Evolutionary conservation across 495 filamentous ascomycete genomes (phyloP).

Genomic region (Hypoxylon subgilvum): DNA sequence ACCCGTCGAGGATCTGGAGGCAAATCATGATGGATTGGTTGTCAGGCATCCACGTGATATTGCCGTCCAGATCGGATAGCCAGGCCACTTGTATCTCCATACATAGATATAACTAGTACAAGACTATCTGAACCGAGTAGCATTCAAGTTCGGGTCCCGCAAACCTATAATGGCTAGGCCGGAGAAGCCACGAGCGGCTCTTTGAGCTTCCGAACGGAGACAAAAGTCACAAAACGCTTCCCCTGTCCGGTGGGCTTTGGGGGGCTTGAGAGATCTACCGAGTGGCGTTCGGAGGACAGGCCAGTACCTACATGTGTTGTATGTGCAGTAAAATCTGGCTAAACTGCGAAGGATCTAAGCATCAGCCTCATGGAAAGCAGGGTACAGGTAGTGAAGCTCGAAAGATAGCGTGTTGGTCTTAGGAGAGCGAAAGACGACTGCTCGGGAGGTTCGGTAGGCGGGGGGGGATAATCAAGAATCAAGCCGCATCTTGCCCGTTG

Average conservation of each 20-base stretch:
- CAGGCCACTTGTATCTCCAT: not conserved
- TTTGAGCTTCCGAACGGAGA: constrained; percentile 1
- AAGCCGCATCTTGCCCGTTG: constrained; percentile 3
- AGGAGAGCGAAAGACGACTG: not conserved
- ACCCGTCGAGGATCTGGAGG: constrained; percentile 2
- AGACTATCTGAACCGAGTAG: not conserved
- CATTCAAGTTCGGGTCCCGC: not conserved
- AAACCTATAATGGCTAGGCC: not conserved
- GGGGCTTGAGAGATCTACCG: too few species aligned
- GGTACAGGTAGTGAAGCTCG: not conserved
- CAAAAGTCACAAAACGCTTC: too few species aligned
- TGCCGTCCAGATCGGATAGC: not conserved
- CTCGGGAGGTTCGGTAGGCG: not conserved
- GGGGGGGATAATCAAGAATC: not conserved
- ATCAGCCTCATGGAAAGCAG: too few species aligned
- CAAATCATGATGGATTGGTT: constrained; percentile 22
- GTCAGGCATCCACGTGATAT: constrained; percentile 20
- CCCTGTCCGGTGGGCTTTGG: too few species aligned
- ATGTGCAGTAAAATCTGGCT: too few species aligned
- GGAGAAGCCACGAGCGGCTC: not conserved
- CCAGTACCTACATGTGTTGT: too few species aligned
- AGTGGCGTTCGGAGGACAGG: too few species aligned
- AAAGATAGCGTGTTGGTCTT: not conserved
- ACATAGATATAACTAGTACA: too few species aligned
- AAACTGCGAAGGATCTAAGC: too few species aligned